These are phyloP conservation scores for Brettanomyces custersianus DNA, from an alignment of 805 yeast genomes.

Conservation along the genomic window DNA sequence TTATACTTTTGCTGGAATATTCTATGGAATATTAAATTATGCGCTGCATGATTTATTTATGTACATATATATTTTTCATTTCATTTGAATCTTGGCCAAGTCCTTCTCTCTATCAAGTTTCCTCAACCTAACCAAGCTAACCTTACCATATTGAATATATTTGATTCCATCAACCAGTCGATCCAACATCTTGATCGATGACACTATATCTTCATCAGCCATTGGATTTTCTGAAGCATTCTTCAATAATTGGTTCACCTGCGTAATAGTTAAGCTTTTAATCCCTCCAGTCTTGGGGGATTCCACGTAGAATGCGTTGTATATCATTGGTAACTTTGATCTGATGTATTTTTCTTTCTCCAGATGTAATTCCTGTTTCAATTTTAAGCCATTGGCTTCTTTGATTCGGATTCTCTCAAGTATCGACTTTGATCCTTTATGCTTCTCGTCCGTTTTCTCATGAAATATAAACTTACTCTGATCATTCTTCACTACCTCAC, in stretches of 20 bases:
- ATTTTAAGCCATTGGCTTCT: conserved; percentile 20
- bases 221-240: conserved; percentile 15
- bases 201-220: conserved; percentile 11
- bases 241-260: conserved; percentile 11
- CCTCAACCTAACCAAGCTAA: conserved; percentile 13
- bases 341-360: conserved; percentile 5
- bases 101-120: conserved; percentile 13
- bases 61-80: too few species aligned
- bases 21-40: too few species aligned
- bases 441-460: conserved; percentile 15
- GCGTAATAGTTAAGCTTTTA: conserved; percentile 9
- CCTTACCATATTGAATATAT: conserved; percentile 12
- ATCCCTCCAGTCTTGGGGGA: conserved; percentile 9
- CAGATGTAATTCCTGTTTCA: conserved; percentile 2
- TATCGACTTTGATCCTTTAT: conserved; percentile 9
- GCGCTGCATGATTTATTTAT: too few species aligned
- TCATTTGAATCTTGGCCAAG: conserved; percentile 3
- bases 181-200: conserved; percentile 7
- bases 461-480: conserved; percentile 29
- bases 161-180: conserved; percentile 6
- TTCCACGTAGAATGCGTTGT: conserved; percentile 18
- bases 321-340: conserved; percentile 14
- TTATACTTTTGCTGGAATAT: too few species aligned
- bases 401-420: conserved; percentile 31
- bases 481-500: conserved; percentile 18